Conservation (phyloP, 441 rosid species). For the Adansonia rubrostipa region DNA sequence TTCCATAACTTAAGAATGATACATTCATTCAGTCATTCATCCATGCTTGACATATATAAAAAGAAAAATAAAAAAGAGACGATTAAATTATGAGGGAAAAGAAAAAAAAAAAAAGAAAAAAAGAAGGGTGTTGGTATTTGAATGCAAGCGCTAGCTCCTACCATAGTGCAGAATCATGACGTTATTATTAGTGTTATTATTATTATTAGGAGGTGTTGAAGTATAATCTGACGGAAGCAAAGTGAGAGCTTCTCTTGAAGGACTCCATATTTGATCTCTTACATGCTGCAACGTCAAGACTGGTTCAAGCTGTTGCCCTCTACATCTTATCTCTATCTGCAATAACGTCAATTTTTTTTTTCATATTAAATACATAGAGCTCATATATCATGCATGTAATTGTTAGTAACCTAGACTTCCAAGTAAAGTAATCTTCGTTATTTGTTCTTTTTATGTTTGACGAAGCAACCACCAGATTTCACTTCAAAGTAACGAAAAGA, state of each 20-base stretch:
- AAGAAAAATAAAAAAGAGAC: not conserved
- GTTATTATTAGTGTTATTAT: slow-evolving; percentile 19
- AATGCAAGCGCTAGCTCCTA: slow-evolving; percentile 45
- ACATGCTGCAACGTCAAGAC: slow-evolving; percentile 16
- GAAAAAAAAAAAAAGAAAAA: not conserved
- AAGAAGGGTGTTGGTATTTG: not conserved
- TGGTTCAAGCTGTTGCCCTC: not conserved
- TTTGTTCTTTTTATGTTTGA: not conserved
- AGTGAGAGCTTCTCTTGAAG: not conserved
- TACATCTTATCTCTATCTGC: slow-evolving; percentile 15
- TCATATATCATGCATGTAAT: too few species aligned
- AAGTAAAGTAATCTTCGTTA: not conserved
- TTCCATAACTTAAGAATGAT: slow-evolving; percentile 40
- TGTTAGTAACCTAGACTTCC: not conserved
- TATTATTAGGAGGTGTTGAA: not conserved
- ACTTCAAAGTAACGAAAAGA: slow-evolving; percentile 38
- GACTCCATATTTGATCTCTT: slow-evolving; percentile 14
- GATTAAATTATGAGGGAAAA: slow-evolving; percentile 22
- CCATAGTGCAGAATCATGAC: slow-evolving; percentile 88
- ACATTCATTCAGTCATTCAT: slow-evolving; percentile 7
- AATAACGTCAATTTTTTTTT: not conserved
- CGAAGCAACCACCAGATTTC: slow-evolving; percentile 13
- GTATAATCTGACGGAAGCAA: not conserved
- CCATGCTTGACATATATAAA: not conserved
- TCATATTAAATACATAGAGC: too few species aligned